Percentiles rank a stretch among this genome's conserved stretches.
Conservation (phyloP, 2,329 filamentous ascomycete genomes). For the Xylariaceae sp. region DNA sequence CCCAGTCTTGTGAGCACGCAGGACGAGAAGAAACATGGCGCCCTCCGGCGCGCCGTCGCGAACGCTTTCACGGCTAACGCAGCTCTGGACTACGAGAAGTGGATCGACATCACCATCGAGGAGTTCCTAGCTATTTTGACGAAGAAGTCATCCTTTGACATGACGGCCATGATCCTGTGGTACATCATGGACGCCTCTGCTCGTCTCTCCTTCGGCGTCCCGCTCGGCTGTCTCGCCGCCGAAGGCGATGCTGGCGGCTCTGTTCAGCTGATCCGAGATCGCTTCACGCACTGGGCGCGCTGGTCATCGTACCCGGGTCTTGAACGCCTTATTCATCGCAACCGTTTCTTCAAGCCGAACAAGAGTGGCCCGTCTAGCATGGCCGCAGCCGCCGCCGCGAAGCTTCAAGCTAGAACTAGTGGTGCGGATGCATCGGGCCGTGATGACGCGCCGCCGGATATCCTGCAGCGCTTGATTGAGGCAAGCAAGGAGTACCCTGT, state of each 20-base stretch:
- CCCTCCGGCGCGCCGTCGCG: conserved; percentile 25
- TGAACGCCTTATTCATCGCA: conserved; percentile 25
- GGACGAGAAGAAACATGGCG: conserved; percentile 24
- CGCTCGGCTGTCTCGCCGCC: conserved; percentile 22
- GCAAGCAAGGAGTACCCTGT: conserved; percentile 21
- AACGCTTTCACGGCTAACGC: conserved; percentile 26
- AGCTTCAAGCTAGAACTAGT: conserved; percentile 14
- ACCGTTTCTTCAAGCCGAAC: conserved; percentile 19
- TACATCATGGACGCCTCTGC: conserved; percentile 25
- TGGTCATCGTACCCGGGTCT: conserved; percentile 25
- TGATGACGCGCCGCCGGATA: conserved; percentile 12
- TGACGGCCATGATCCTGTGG: conserved; percentile 21
- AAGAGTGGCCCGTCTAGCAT: conserved; percentile 20
- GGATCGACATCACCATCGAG: conserved; percentile 23
- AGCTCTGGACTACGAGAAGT: conserved; percentile 24
- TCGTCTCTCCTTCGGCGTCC: conserved; percentile 23
- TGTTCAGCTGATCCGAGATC: conserved; percentile 25
- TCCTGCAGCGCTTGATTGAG: conserved; percentile 24
- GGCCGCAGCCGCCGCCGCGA: conserved; percentile 17
- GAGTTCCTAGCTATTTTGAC: conserved; percentile 19
- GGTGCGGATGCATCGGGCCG: conserved; percentile 6
- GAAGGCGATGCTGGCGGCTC: conserved; percentile 23
- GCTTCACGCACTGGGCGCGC: conserved; percentile 24
- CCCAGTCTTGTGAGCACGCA: conserved; percentile 24
- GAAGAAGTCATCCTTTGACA: conserved; percentile 19